Conservation (phyloP, 176 grass and related monocot genomes). For the Aegilops sharonensis region DNA sequence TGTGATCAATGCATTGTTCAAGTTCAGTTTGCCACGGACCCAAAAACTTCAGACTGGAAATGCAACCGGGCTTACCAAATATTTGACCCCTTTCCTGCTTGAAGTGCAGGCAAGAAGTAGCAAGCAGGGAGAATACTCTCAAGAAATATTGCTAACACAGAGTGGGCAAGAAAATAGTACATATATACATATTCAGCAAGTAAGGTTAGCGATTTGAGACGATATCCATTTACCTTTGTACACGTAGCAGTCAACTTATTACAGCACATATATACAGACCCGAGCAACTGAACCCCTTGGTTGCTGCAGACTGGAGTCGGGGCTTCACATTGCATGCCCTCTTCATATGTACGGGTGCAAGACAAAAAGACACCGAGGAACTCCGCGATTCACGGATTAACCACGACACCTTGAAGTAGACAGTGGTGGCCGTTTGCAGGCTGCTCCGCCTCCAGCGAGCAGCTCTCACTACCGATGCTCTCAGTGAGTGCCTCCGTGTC, state of each 20-base stretch:
- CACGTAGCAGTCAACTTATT: slow-evolving; percentile 52
- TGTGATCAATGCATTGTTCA: background rate
- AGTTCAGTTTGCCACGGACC: background rate
- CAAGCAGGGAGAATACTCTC: background rate
- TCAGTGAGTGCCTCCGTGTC: slow-evolving; percentile 28
- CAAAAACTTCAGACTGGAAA: background rate
- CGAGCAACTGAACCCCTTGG: slow-evolving; percentile 47
- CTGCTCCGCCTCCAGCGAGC: slow-evolving; percentile 68
- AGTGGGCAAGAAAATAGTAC: background rate
- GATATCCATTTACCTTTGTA: slow-evolving; percentile 34
- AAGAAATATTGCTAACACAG: background rate
- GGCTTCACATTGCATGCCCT: slow-evolving; percentile 29
- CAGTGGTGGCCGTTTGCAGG: slow-evolving; percentile 31
- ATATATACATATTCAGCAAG: slow-evolving; percentile 10
- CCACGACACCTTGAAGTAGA: slow-evolving; percentile 59
- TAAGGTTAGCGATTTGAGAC: slow-evolving; percentile 16
- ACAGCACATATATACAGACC: slow-evolving; percentile 59
- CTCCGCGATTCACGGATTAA: slow-evolving; percentile 45
- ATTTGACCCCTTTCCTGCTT: too few species aligned
- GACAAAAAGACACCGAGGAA: slow-evolving; percentile 25
- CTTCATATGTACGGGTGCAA: slow-evolving; percentile 39
- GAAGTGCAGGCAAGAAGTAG: background rate
- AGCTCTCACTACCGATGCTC: slow-evolving; percentile 49
- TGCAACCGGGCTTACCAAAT: background rate
- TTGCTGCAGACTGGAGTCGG: slow-evolving; percentile 37